Evolutionary conservation across 2,329 filamentous ascomycete genomes (phyloP), one percentile per base, ranked within the genome.

Genomic region (Hypoxylon sp.): DNA sequence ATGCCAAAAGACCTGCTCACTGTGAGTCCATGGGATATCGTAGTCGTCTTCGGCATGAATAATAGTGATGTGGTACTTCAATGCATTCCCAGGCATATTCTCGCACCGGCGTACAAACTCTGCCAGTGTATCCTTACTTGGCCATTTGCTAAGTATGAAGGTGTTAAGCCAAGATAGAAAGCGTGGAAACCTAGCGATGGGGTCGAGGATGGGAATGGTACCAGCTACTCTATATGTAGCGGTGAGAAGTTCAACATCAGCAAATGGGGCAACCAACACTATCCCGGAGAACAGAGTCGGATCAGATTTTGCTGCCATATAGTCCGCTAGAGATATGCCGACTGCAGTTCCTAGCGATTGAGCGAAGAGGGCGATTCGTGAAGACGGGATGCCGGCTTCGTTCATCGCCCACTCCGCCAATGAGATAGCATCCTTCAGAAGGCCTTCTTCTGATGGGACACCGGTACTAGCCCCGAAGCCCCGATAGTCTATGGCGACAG

Each of bases 401-500:
- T 85, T 78, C 60, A 85, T 80, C 0, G 86, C 87, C 83, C 87
- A 91, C 10, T 87, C 79, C 1, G 82, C 82, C 2, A 89, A 76
- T 0, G 85, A 79, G 0, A 85, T 71, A 0, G 86, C 88, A 73
- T 91, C 88, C 1, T 75, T 75, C 11, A 88, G 78, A 0, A 91
- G 77, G 0, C 88, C 88, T 1, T 74, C 52, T 74, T 91, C 88
- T 0, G 86, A 87, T 0, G 88, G 88, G 4, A 76, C 74, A 1
- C 88, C 87, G 0, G 78, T 84, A 55, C 84, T 87, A 5, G 74
- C 62, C 1, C 89, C 88, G 70, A 87, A 91, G 0, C 89, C 88
- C 4, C 88, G 83, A 71, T 90, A 91, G 77, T 91, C 88, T 59
- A 91, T 84, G 1, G 86, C 82, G 8, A 91, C 73, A 39, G 86